These are phyloP conservation scores for Kitagawia praeruptora DNA, from an alignment of 129 eudicot genomes.

Conservation along the genomic window DNA sequence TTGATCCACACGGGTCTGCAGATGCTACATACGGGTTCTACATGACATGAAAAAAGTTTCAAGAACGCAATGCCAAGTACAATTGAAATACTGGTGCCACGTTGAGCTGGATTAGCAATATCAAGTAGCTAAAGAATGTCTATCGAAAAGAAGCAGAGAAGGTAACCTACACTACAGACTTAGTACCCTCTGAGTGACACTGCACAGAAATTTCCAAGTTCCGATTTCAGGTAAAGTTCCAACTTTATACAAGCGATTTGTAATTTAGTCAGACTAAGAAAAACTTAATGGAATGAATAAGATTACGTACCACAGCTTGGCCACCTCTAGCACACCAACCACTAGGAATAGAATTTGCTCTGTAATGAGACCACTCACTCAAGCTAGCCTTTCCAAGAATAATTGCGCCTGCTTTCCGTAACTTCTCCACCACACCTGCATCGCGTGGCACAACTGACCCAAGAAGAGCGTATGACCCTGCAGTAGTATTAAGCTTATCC, in stretches of 20 bases:
- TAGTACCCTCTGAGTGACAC: not conserved
- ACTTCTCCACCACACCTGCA: conserved; percentile 50
- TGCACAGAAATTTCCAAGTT: too few relatives aligned
- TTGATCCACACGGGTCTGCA: conserved; percentile 67
- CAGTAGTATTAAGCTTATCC: conserved; percentile 60
- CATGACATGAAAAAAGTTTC: not conserved
- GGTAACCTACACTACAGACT: too few relatives aligned
- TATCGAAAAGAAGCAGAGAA: not conserved
- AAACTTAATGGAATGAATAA: not conserved
- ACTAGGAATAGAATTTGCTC: conserved; percentile 16
- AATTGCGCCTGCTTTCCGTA: conserved; percentile 47
- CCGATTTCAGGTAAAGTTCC: not conserved
- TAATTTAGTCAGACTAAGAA: not conserved
- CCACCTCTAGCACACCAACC: conserved; percentile 39
- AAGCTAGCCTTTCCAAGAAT: conserved; percentile 58
- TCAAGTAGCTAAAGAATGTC: too few relatives aligned
- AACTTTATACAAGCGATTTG: not conserved
- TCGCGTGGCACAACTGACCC: conserved; percentile 42
- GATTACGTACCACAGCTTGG: conserved; percentile 34
- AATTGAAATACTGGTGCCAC: too few relatives aligned
- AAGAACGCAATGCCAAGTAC: too few relatives aligned
- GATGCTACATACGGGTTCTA: conserved; percentile 68
- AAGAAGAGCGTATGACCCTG: conserved; percentile 51
- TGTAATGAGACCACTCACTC: conserved; percentile 38
- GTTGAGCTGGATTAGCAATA: too few relatives aligned